Evolutionary conservation across 108 stramenopile genomes (phyloP).

Genomic region (Discostella stelligeroides): DNA sequence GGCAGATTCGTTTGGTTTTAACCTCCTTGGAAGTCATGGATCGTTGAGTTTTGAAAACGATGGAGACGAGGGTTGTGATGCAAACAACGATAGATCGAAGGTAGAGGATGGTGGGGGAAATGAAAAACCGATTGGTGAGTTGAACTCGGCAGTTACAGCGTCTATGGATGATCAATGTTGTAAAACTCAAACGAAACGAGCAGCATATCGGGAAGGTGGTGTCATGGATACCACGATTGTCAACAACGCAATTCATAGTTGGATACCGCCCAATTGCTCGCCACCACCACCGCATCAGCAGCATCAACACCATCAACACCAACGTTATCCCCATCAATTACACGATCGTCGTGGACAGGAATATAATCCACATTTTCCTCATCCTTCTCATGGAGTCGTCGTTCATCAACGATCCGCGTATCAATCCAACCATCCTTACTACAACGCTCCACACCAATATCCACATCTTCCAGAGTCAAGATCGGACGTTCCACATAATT

Average conservation of each 20-base stretch:
- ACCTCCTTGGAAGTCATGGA: conserved; percentile 12
- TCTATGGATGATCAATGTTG: conserved; percentile 1
- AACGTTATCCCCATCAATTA: no score
- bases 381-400: background rate
- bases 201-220: background rate
- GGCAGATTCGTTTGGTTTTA: conserved; percentile 8
- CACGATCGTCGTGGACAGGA: no score
- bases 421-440: conserved; percentile 3
- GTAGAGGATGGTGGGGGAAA: background rate
- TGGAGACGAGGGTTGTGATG: background rate
- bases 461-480: background rate
- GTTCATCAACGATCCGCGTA: background rate
- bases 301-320: conserved; percentile 7
- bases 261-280: background rate
- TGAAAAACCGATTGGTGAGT: conserved; percentile 2
- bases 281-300: conserved; percentile 3
- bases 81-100: background rate
- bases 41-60: conserved; percentile 7
- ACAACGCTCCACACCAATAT: background rate
- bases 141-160: background rate
- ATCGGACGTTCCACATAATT: background rate
- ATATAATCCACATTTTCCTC: background rate
- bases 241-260: background rate
- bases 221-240: background rate
- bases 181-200: background rate